Evolutionary conservation across 1,139 yeast species (phyloP), one percentile per base, ranked within the genome.

Genomic region (Scheffersomyces cryptocercus): DNA sequence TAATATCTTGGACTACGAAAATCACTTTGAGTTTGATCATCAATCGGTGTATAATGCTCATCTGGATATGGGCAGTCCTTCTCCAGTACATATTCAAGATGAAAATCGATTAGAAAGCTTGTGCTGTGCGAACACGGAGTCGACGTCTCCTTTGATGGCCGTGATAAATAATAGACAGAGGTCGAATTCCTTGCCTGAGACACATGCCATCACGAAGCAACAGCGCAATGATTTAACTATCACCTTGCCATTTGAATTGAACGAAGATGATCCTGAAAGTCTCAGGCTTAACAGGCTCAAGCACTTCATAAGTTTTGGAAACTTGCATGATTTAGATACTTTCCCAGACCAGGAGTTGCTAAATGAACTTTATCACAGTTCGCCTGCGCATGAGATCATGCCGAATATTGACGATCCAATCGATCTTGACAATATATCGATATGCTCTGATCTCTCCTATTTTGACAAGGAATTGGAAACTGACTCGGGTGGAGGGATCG

Each of bases 361-460:
- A 14, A 20, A 31, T 20, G 20, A 31, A 10, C 24, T 31, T n/a
- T 14, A 14, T 7, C 35, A 31, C 9, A 31, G 35, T 12, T 31
- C 35, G 15, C 35, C 35, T 8, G 28, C 36, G 3, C 37, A 50
- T 6, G 37, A 39, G 28, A 40, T 40, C 4, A 20, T 20, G 26
- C 8, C 26, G 8, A 39, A 49, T 36, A 36, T 52, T 16, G 51
- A 48, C 7, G 51, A 50, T 37, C 50, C 45, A 13, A 38, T 42
- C 2, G 54, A 51, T 35, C 50, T 51, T 32, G 70, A 65, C 37
- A 54, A 56, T 35, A 37, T 57, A 12, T 64, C 68, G 0, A 47
- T 61, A 2, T 53, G 59, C 24, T 64, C 70, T 2, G 69, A 64
- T 35, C 42, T 60, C n/a, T 64, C 69, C 2, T 51, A 54, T 42